Evolutionary conservation across 176 grass and related monocot genomes (phyloP).

Genomic region (Oropetium thomaeum): DNA sequence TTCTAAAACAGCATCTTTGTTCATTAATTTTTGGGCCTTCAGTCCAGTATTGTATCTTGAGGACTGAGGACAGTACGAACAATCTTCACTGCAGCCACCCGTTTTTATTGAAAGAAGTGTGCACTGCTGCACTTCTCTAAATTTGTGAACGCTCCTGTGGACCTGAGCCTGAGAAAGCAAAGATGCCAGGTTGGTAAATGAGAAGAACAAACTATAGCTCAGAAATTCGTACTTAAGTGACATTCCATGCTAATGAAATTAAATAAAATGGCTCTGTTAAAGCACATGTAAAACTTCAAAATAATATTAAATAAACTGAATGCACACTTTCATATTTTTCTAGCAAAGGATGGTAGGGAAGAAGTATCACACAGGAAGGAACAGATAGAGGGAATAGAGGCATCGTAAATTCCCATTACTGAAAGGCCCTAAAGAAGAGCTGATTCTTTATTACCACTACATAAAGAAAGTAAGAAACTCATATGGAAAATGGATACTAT

Average conservation of each 20-base stretch:
- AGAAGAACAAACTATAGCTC: not conserved
- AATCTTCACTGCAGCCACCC: conserved; percentile 98
- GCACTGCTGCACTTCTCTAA: conserved; percentile 96
- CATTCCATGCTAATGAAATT: not conserved
- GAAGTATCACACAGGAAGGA: not conserved
- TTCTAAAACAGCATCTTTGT: conserved; percentile 86
- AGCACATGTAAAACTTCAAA: not conserved
- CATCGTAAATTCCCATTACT: not conserved
- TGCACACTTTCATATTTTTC: not conserved
- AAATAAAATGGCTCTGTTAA: not conserved
- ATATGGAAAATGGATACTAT: not conserved
- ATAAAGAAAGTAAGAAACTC: not conserved
- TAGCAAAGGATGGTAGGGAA: not conserved
- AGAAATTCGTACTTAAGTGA: not conserved
- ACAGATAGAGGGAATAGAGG: not conserved
- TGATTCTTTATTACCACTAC: not conserved
- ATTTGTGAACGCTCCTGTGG: conserved; percentile 83
- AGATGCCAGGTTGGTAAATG: not conserved
- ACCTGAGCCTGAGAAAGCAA: conserved; percentile 68
- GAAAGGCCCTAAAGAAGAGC: not conserved
- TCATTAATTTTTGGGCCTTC: conserved; percentile 90
- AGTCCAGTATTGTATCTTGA: conserved; percentile 89
- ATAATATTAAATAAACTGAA: not conserved
- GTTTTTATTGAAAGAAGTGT: conserved; percentile 99
- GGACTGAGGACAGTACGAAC: conserved; percentile 95